A percentile compares a stretch with the other conserved stretches of the same genome.
These are phyloP conservation scores for Candida xiaguanensis DNA, from an alignment of 805 yeast genomes.

Conservation along the genomic window DNA sequence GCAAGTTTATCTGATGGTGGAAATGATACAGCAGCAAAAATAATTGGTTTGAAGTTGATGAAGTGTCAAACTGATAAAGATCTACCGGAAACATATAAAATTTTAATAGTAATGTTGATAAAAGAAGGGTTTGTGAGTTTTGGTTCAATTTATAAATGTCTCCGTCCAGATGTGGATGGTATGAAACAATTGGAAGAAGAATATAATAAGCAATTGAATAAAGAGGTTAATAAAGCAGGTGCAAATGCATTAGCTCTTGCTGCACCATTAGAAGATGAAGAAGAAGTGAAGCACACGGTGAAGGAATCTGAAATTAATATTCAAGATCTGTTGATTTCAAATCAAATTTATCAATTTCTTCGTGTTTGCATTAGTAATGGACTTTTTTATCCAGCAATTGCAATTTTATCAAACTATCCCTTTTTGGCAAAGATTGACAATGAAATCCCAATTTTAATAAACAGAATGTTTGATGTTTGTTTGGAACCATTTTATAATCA, in stretches of 20 bases:
- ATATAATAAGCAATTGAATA: slow-evolving; percentile 47
- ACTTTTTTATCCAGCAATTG: slow-evolving; percentile 57
- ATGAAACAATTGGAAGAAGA: slow-evolving; percentile 41
- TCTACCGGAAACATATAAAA: slow-evolving; percentile 41
- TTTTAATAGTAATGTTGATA: slow-evolving; percentile 52
- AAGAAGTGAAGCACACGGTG: slow-evolving; percentile 18
- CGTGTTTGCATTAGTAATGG: slow-evolving; percentile 57
- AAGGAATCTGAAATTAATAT: slow-evolving; percentile 4
- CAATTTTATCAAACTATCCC: slow-evolving; percentile 59
- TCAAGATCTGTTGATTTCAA: slow-evolving; percentile 17
- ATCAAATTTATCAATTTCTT: slow-evolving; percentile 38
- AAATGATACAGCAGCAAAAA: slow-evolving; percentile 48
- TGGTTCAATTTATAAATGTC: slow-evolving; percentile 52
- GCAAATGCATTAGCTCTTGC: slow-evolving; percentile 85
- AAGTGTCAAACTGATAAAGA: slow-evolving; percentile 28
- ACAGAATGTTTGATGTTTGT: slow-evolving; percentile 45
- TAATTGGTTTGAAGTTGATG: slow-evolving; percentile 46
- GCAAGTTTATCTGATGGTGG: slow-evolving; percentile 47
- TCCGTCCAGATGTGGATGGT: slow-evolving; percentile 50
- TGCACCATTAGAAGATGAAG: slow-evolving; percentile 69
- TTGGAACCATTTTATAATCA: slow-evolving; percentile 46
- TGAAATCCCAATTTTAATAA: slow-evolving; percentile 44
- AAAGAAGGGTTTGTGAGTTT: slow-evolving; percentile 66
- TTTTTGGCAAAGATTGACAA: slow-evolving; percentile 52
- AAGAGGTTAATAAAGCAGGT: slow-evolving; percentile 55